A percentile compares a stretch with the other conserved stretches of the same genome.
Evolutionary conservation across 148 eudicot genomes (phyloP).

Genomic region (Camellia granthamiana): DNA sequence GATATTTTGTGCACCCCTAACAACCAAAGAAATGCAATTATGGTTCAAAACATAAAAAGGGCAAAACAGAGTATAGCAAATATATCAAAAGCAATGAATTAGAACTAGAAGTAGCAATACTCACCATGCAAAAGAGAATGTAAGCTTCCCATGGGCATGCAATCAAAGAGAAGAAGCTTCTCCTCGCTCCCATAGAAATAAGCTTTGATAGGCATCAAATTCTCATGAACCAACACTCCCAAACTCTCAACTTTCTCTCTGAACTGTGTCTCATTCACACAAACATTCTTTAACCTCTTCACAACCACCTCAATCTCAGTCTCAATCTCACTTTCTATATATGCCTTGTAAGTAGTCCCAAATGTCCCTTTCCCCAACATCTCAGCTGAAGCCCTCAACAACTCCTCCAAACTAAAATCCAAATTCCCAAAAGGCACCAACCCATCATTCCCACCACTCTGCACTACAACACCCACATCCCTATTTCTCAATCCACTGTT

Average conservation of each 20-base stretch:
- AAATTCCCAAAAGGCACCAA: conserved; percentile 19
- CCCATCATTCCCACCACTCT: conserved; percentile 9
- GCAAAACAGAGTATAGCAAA: neutral
- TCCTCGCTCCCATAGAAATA: conserved; percentile 42
- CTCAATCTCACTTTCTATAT: conserved; percentile 17
- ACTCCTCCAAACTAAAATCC: conserved; percentile 19
- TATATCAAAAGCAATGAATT: neutral
- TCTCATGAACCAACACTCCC: conserved; percentile 36
- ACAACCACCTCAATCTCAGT: conserved; percentile 17
- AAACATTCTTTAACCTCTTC: conserved; percentile 44
- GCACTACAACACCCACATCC: neutral
- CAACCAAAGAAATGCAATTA: neutral
- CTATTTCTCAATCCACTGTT: conserved; percentile 4
- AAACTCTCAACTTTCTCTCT: conserved; percentile 24
- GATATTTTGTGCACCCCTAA: no score
- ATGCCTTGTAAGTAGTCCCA: conserved; percentile 38
- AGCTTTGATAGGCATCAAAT: conserved; percentile 36
- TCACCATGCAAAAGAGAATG: conserved; percentile 39
- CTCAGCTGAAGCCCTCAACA: conserved; percentile 50
- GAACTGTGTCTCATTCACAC: conserved; percentile 27
- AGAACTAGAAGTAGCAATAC: neutral
- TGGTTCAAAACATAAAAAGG: neutral
- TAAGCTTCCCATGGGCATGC: conserved; percentile 42
- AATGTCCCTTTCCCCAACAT: conserved; percentile 36
- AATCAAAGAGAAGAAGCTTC: conserved; percentile 39